Percentiles rank a stretch among this genome's conserved stretches.
Conservation (phyloP, 192 early-diverging fungal genomes). For the Oehlia diaphana region DNA sequence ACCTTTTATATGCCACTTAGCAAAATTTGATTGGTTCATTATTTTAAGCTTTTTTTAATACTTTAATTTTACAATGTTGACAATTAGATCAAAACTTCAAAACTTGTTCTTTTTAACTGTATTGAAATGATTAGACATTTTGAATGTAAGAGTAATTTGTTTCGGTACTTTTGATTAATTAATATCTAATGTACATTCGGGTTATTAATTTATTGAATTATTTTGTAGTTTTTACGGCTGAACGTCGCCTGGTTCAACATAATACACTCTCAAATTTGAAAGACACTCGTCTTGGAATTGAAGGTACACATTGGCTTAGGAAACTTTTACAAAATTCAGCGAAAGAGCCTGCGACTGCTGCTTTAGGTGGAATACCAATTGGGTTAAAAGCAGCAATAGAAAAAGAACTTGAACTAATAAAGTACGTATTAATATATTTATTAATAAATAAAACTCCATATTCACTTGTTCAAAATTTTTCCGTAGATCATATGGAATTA, state of each 20-base stretch:
- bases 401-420: slow-evolving; percentile 64
- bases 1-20: neutral
- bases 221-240: slow-evolving; percentile 47
- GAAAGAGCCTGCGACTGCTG: slow-evolving; percentile 60
- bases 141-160: slow-evolving; percentile 9
- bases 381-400: slow-evolving; percentile 60
- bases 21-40: neutral
- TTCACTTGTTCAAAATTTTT: neutral
- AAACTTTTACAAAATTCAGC: slow-evolving; percentile 50
- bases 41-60: no score
- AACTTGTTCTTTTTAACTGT: no score
- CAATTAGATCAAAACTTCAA: neutral
- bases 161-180: neutral
- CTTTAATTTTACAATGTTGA: no score
- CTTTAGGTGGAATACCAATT: slow-evolving; percentile 68
- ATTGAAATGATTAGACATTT: slow-evolving; percentile 27
- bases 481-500: slow-evolving; percentile 60
- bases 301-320: slow-evolving; percentile 79
- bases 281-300: slow-evolving; percentile 74
- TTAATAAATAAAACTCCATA: neutral
- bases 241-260: slow-evolving; percentile 59
- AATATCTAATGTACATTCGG: no score
- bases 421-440: slow-evolving; percentile 38
- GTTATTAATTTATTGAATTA: neutral
- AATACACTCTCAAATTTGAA: slow-evolving; percentile 57